A percentile compares a stretch with the other conserved stretches of the same genome.
These are phyloP conservation scores for Microsporum canis DNA, from an alignment of 2,329 filamentous ascomycete genomes.

Conservation along the genomic window DNA sequence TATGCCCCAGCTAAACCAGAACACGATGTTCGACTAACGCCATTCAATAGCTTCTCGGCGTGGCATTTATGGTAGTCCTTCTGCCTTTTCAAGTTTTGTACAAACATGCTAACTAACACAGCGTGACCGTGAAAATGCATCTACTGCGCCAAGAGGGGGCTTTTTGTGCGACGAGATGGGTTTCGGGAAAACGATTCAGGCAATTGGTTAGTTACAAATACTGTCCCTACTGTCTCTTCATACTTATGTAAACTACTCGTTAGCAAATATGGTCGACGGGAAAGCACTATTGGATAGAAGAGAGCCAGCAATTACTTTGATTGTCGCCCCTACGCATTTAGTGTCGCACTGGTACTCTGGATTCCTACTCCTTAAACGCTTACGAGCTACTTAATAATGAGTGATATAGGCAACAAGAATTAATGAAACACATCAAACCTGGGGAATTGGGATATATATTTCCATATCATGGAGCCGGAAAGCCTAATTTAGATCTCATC, in stretches of 20 bases:
- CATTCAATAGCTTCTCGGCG: slow-evolving; percentile 20
- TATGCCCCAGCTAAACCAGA: slow-evolving; percentile 7
- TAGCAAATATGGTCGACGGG: slow-evolving; percentile 31
- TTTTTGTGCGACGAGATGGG: slow-evolving; percentile 34
- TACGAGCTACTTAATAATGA: background rate
- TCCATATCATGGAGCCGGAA: slow-evolving; percentile 18
- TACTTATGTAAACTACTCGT: slow-evolving; percentile 4
- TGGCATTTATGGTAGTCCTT: slow-evolving; percentile 25
- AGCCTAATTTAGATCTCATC: slow-evolving; percentile 15
- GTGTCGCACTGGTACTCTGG: slow-evolving; percentile 24
- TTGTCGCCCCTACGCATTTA: slow-evolving; percentile 28
- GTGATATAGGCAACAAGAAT: slow-evolving; percentile 20
- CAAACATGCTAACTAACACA: slow-evolving; percentile 8
- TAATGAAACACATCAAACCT: slow-evolving; percentile 23
- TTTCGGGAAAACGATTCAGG: slow-evolving; percentile 31
- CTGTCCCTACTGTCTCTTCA: background rate
- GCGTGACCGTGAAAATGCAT: slow-evolving; percentile 23
- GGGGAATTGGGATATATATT: slow-evolving; percentile 17
- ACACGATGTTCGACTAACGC: slow-evolving; percentile 6
- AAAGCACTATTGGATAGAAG: slow-evolving; percentile 11
- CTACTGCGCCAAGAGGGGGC: slow-evolving; percentile 22
- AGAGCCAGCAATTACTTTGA: slow-evolving; percentile 24
- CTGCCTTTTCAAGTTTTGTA: background rate
- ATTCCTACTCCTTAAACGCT: background rate
- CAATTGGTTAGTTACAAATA: slow-evolving; percentile 19